A percentile compares a stretch with the other conserved stretches of the same genome.
Conservation (phyloP, 768 basidiomycete genomes). For the Tephrocybe rancida region DNA sequence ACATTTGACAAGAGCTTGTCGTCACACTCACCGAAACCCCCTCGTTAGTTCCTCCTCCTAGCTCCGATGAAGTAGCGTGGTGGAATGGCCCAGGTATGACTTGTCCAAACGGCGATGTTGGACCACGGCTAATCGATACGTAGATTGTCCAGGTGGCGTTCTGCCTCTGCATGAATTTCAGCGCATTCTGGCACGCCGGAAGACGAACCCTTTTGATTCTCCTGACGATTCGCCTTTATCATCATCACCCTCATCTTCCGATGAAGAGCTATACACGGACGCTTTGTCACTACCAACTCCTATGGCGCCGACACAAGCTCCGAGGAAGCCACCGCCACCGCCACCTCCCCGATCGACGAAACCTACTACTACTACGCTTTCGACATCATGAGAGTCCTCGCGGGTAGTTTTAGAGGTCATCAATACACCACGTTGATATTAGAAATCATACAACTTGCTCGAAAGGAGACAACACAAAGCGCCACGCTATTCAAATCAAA, state of each 20-base stretch:
- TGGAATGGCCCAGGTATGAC: slow-evolving; percentile 72
- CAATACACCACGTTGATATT: background rate
- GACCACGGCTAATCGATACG: slow-evolving; percentile 1
- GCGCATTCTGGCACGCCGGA: slow-evolving; percentile 30
- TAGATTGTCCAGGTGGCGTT: slow-evolving; percentile 63
- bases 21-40: background rate
- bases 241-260: slow-evolving; percentile 80
- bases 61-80: slow-evolving; percentile 76
- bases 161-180: slow-evolving; percentile 45
- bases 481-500: slow-evolving; percentile 53
- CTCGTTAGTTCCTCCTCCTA: slow-evolving; percentile 77
- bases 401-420: too few species aligned
- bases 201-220: slow-evolving; percentile 76
- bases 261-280: slow-evolving; percentile 81
- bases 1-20: background rate
- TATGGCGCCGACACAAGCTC: slow-evolving; percentile 59
- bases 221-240: slow-evolving; percentile 65
- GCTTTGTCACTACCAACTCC: slow-evolving; percentile 73
- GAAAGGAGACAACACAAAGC: background rate
- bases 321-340: slow-evolving; percentile 44
- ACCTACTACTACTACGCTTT: slow-evolving; percentile 14
- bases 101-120: background rate
- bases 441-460: background rate
- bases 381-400: too few species aligned
- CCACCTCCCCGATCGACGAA: slow-evolving; percentile 43